Evolutionary conservation across 345 rosid genomes (phyloP), one percentile per base, ranked within the genome.

Genomic region (Salix caprea): DNA sequence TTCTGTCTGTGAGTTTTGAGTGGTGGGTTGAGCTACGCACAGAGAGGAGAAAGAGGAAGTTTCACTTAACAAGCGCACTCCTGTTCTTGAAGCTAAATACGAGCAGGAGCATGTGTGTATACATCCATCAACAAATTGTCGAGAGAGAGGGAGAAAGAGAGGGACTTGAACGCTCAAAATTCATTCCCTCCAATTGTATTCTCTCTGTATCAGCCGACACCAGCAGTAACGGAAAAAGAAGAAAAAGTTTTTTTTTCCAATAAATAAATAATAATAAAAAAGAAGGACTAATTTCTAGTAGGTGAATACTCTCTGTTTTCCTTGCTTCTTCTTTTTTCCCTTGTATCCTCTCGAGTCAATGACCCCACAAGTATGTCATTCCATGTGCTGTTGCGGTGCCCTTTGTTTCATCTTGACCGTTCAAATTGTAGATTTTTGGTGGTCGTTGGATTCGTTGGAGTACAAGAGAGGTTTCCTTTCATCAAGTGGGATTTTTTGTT

Each of bases 21-120:
- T 69, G 74, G 72, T 74, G 81, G 74, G 83, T 88, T 88, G 91
- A 84, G 88, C 77, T 85, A 79, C 89, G 89, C 93, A 83, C 74
- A 69, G 77, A 4, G 23, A 44, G 50, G 64, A 37, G 44, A 70
- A 9, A 40, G 84, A 79, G 80, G 84, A 76, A 86, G 87, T 87
- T 88, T 90, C 94, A 75, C 86, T 89, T 87, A 91, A 82, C 81
- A 82, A 89, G 87, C 88, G 92, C 92, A 87, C 93, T 69, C 90
- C 85, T 86, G 85, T 72, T 85, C 84, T 70, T 81, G 86, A 89
- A 89, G 94, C 88, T 80, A 83, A 58, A 24, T 23, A 23, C 14
- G 10, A 58, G 24, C 28, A 23, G 64, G 5, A n/a, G 62, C 62
- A n/a, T 10, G 11, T 58, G 28, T 23, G 23, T n/a, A 58, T 58